Evolutionary conservation across 768 basidiomycete species (phyloP), one percentile per base, ranked within the genome.

Genomic region (Leccinum variicolor): DNA sequence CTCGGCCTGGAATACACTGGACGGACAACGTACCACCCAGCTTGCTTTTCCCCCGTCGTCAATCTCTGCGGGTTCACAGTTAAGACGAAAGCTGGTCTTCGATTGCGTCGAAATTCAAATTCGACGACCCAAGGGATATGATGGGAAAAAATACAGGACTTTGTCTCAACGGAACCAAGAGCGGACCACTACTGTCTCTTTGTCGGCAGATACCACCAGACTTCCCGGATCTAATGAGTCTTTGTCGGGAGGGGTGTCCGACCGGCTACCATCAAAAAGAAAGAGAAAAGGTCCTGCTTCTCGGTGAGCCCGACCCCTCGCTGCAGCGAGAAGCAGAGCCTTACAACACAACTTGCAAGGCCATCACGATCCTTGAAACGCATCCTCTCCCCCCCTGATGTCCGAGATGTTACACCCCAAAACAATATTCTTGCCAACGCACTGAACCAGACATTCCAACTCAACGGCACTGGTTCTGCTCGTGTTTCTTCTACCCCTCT

Each of bases 241-340:
- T 2, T 29, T 49, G 23, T 48, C n/a, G 13, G 9, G 52, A 52
- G 58, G 51, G 21, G 34, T n/a, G 34, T 14, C 50, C 4, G 29
- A 4, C 50, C 55, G 43, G 36, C 34, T 58, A 11, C 39, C 25
- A 36, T 26, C 53, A 0, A 60, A 53, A 53, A 69, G 57, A 57
- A 70, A 63, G 55, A 65, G 55, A 49, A 67, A 62, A 53, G 60
- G 69, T 61, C 50, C 66, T 59, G 68, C 62, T 72, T 65, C 69
- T 61, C 70, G 68, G 69, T 70, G 66, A 70, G 69, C 62, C 57
- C 54, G 56, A 56, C 64, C 57, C 56, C 68, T 69, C 68, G 66
- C 69, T 70, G 66, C 55, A 34, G 39, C 61, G 52, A 58, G 69
- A 66, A 71, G 68, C 61, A 64, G 62, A 66, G 58, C 64, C 68